Evolutionary conservation across 2,329 filamentous ascomycete species (phyloP).

Genomic region (Cladorrhinum sp.): DNA sequence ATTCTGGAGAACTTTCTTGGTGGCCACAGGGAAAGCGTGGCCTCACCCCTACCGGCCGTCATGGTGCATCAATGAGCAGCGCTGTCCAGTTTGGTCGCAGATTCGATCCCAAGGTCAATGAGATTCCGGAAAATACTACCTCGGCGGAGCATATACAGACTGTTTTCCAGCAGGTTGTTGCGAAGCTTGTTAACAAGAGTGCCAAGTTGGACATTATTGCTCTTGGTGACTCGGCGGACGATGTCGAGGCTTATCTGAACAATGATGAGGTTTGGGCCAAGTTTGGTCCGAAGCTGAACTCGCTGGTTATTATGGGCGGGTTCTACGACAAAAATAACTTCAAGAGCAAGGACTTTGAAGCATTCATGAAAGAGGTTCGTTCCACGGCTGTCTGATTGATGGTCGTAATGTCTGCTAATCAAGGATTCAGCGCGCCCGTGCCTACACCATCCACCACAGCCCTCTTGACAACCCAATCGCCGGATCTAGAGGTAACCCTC

Average conservation of each 20-base stretch:
- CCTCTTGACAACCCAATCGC: conserved; percentile 53
- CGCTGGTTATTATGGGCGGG: conserved; percentile 51
- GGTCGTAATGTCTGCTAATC: conserved; percentile 13
- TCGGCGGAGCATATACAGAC: conserved; percentile 61
- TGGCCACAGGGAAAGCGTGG: conserved; percentile 61
- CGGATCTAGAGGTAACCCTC: conserved; percentile 48
- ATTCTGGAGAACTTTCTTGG: conserved; percentile 75
- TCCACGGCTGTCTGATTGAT: background rate
- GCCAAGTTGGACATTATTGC: conserved; percentile 68
- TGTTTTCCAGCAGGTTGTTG: conserved; percentile 64
- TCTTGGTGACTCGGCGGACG: conserved; percentile 63
- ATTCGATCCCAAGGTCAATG: conserved; percentile 56
- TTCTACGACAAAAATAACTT: conserved; percentile 40
- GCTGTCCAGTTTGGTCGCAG: conserved; percentile 56
- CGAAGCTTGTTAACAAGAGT: conserved; percentile 42
- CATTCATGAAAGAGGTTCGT: conserved; percentile 52
- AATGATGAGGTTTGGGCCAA: conserved; percentile 48
- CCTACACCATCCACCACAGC: conserved; percentile 55
- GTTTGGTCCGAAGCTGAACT: conserved; percentile 44
- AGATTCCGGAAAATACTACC: conserved; percentile 57
- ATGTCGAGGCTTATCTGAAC: conserved; percentile 57
- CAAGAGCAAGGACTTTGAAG: conserved; percentile 42
- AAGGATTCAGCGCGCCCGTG: conserved; percentile 52
- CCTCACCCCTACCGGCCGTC: conserved; percentile 58
- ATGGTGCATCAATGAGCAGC: conserved; percentile 58